Base-by-base conservation (phyloP, 2,329 filamentous ascomycete genomes). In the Sclerotinia nivalis region DNA sequence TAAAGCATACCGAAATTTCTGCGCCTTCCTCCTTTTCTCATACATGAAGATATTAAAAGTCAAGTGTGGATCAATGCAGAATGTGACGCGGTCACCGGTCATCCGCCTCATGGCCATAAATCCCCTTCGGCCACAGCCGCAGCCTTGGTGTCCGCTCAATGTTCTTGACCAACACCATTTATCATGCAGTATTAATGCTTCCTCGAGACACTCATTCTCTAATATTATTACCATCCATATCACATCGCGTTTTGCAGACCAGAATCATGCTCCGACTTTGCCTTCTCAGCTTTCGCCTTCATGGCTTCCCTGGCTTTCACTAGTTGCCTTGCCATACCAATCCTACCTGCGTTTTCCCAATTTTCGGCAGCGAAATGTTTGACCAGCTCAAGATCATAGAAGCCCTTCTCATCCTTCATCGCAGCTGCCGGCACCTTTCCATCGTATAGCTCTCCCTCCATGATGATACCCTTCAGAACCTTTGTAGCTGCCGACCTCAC, bases 401-500 rank as follows among this genome's bases (percentile, higher is more conserved):
- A 76, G 0, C 84, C 85, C 6, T 82, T 72, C 0, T 73, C 71
- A 37, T 81, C 77, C 59, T 75, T 78, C 25, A 83, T 72, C 1
- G 71, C 70, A 15, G 71, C 70, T 2, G 74, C 67, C 0, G 78
- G 75, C 6, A 73, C 15, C 2, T 82, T 73, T 0, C 80, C 82
- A 68, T 84, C 83, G 22, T 75, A 77, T 1, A 69, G 56, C 47
- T 85, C 81, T 0, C 78, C 80, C 2, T 84, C 78, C 59, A 88
- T 72, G 37, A 89, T 78, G 66, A 88, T 82, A 70, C 78, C 81
- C 75, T 82, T 85, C 55, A 89, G 73, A 1, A 82, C 83, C 50
- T 80, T 81, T 45, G 81, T 72, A 1, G 77, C 76, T 2, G 75
- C 62, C 6, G 71, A 72, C 74, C 75, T 66, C 8, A 25, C 15